Evolutionary conservation across 139 green algal genomes (phyloP).

Genomic region (Chlorella sp.): DNA sequence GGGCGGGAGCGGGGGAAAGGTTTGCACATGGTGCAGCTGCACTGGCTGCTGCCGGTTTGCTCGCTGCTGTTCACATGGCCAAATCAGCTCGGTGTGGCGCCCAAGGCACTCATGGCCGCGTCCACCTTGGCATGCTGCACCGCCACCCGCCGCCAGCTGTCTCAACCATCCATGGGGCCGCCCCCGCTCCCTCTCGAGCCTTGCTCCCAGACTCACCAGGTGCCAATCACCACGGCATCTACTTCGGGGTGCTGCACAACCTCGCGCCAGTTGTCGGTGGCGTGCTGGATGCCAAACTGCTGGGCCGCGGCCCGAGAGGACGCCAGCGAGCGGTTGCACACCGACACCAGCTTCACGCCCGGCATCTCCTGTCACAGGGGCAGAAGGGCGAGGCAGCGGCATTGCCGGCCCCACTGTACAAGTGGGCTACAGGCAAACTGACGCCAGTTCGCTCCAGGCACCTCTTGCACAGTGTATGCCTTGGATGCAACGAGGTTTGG

Average conservation of each 20-base stretch:
- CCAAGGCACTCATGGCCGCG: too few species aligned
- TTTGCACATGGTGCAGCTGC: not conserved
- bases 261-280: conserved; percentile 31
- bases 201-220: conserved; percentile 26
- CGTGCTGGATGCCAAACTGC: conserved; percentile 27
- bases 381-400: too few species aligned
- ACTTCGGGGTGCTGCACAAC: conserved; percentile 33
- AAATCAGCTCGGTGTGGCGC: too few species aligned
- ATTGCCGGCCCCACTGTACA: too few species aligned
- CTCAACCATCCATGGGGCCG: too few species aligned
- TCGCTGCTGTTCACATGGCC: not conserved
- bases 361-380: conserved; percentile 16
- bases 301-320: conserved; percentile 14
- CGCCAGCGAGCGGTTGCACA: conserved; percentile 37
- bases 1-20: not conserved
- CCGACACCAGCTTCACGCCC: conserved; percentile 25
- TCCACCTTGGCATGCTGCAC: too few species aligned
- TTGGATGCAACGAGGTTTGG: too few species aligned
- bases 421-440: too few species aligned
- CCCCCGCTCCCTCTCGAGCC: too few species aligned
- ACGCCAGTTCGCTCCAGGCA: too few species aligned
- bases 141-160: too few species aligned
- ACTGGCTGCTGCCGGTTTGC: not conserved
- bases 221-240: conserved; percentile 49
- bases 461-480: too few species aligned